Evolutionary conservation across 805 yeast genomes (phyloP).

Genomic region (Candida broadrunensis): DNA sequence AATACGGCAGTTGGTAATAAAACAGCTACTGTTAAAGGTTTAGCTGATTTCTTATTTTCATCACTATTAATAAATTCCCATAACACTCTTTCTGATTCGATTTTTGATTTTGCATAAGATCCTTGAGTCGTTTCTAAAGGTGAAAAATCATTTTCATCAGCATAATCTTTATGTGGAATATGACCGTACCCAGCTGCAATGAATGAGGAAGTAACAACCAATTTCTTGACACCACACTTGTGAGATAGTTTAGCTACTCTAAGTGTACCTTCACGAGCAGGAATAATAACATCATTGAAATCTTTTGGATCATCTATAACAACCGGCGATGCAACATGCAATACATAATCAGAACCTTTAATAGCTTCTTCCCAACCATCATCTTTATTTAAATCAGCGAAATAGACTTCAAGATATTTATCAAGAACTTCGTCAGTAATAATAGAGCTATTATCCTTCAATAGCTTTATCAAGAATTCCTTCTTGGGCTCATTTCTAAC

Average conservation of each 20-base stretch:
- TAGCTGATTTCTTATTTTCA: slow-evolving; percentile 2
- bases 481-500: slow-evolving; percentile 2
- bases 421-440: not conserved
- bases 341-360: slow-evolving; percentile 4
- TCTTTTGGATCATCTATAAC: not conserved
- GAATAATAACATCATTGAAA: slow-evolving; percentile 5
- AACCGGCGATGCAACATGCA: slow-evolving; percentile 9
- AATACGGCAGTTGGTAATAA: slow-evolving; percentile 4
- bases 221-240: slow-evolving; percentile 1
- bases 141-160: not conserved
- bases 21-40: slow-evolving; percentile 1
- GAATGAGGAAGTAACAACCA: slow-evolving; percentile 7
- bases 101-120: slow-evolving; percentile 6
- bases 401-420: not conserved
- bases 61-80: slow-evolving; percentile 8
- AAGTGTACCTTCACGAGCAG: slow-evolving; percentile 6
- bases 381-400: slow-evolving; percentile 3
- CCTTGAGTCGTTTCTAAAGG: not conserved
- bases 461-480: not conserved
- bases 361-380: slow-evolving; percentile 2
- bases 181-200: slow-evolving; percentile 3
- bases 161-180: not conserved
- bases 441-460: not conserved
- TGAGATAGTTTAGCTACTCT: slow-evolving; percentile 2
- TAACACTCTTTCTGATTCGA: slow-evolving; percentile 5